These are phyloP conservation scores for Xylogone sp. DNA, from an alignment of 2,329 filamentous ascomycete species.

Conservation along the genomic window DNA sequence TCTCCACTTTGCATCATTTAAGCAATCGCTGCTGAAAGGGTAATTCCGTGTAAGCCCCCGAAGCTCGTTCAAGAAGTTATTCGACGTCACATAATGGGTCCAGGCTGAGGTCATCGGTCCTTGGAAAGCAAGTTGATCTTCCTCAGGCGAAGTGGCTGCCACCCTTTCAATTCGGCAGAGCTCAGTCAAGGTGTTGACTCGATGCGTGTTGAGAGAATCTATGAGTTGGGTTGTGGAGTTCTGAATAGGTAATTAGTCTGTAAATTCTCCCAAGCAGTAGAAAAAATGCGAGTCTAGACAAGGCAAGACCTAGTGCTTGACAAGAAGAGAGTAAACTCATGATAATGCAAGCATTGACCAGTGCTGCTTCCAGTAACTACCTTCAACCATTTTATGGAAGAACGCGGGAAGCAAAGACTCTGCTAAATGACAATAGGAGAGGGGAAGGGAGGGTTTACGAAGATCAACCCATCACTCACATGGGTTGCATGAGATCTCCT, in stretches of 20 bases:
- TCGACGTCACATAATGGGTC: conserved; percentile 67
- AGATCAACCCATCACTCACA: conserved; percentile 26
- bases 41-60: conserved; percentile 63
- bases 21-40: conserved; percentile 61
- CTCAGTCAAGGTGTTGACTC: conserved; percentile 70
- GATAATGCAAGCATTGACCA: not conserved
- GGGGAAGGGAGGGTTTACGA: conserved; percentile 17
- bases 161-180: conserved; percentile 68
- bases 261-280: conserved; percentile 11
- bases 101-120: conserved; percentile 67
- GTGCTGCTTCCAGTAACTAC: not conserved
- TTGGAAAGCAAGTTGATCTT: conserved; percentile 57
- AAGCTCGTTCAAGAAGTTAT: conserved; percentile 68
- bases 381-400: not conserved
- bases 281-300: conserved; percentile 7
- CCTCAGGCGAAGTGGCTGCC: conserved; percentile 53
- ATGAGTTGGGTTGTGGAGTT: conserved; percentile 47
- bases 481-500: conserved; percentile 13
- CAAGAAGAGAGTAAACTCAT: not conserved
- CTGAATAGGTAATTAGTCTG: not conserved
- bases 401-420: not conserved
- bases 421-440: not conserved
- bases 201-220: conserved; percentile 59
- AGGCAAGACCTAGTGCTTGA: not conserved
- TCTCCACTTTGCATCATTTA: conserved; percentile 61